These are phyloP conservation scores for Diplosphaera chodatii DNA, from an alignment of 139 green algal genomes.

Conservation along the genomic window DNA sequence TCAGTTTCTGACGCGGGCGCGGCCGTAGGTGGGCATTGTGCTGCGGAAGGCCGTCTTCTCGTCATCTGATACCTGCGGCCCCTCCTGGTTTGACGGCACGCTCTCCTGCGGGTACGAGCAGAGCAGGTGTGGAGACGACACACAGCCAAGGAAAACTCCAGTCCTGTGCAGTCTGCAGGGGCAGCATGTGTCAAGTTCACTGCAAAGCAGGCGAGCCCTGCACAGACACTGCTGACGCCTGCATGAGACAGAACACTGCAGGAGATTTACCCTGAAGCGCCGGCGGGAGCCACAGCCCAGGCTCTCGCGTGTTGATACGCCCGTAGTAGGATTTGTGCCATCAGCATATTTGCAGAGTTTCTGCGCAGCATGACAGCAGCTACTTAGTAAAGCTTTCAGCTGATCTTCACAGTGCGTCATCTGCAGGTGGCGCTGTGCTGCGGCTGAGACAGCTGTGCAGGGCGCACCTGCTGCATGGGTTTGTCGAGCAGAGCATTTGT, in stretches of 20 bases:
- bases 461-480: conserved; percentile 67
- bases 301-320: conserved; percentile 72
- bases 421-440: background rate
- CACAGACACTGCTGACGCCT: no score
- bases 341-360: conserved; percentile 79
- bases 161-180: no score
- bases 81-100: conserved; percentile 62
- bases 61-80: conserved; percentile 52
- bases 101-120: background rate
- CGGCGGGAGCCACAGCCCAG: conserved; percentile 72
- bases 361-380: conserved; percentile 24
- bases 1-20: no score
- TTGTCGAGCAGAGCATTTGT: conserved; percentile 89
- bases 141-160: no score
- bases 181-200: no score
- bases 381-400: no score
- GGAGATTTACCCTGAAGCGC: conserved; percentile 19
- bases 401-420: no score
- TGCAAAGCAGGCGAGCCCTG: no score
- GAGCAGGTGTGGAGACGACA: no score
- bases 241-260: background rate
- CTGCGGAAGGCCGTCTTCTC: conserved; percentile 74
- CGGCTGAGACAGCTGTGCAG: background rate
- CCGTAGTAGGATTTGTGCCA: conserved; percentile 74
- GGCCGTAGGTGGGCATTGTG: conserved; percentile 51